phyloP scores from a whole-genome alignment of 176 grass and related monocot species.

The Zea mays region DNA sequence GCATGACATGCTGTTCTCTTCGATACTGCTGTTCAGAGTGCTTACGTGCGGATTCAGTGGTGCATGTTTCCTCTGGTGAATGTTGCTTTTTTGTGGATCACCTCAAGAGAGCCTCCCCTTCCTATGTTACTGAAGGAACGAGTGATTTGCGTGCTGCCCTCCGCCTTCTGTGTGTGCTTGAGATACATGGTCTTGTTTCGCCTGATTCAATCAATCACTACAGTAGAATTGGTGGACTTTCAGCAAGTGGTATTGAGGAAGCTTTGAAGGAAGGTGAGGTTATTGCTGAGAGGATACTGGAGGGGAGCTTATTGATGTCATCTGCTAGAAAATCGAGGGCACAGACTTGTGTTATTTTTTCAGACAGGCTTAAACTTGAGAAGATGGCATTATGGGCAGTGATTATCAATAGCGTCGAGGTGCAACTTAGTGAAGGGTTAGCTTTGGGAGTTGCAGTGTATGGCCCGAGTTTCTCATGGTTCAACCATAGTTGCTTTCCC shows the following conservation, averaged over 20 bases:
- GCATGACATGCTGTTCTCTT: conserved; percentile 47
- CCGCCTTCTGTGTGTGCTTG: conserved; percentile 58
- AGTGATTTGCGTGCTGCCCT: conserved; percentile 58
- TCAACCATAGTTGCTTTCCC: conserved; percentile 88
- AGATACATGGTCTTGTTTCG: conserved; percentile 30
- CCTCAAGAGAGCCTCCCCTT: conserved; percentile 11
- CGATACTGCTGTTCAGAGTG: conserved; percentile 70
- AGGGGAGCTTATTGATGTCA: conserved; percentile 60
- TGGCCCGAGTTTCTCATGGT: conserved; percentile 80
- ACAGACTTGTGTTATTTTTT: neutral
- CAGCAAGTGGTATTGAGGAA: conserved; percentile 51
- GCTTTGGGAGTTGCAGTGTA: conserved; percentile 72
- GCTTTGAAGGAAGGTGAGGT: conserved; percentile 52
- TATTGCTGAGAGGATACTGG: conserved; percentile 52
- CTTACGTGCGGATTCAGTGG: conserved; percentile 30
- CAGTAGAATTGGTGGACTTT: conserved; percentile 62
- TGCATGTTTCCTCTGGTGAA: conserved; percentile 66
- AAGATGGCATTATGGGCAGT: conserved; percentile 67
- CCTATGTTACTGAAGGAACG: conserved; percentile 35
- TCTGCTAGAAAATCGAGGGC: conserved; percentile 44
- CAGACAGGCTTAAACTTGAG: conserved; percentile 33
- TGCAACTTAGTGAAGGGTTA: conserved; percentile 57
- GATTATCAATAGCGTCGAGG: conserved; percentile 69
- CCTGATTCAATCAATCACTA: conserved; percentile 13
- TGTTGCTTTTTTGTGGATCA: conserved; percentile 51